phyloP scores from a whole-genome alignment of 345 rosid genomes.

The Eucalyptus regnans region DNA sequence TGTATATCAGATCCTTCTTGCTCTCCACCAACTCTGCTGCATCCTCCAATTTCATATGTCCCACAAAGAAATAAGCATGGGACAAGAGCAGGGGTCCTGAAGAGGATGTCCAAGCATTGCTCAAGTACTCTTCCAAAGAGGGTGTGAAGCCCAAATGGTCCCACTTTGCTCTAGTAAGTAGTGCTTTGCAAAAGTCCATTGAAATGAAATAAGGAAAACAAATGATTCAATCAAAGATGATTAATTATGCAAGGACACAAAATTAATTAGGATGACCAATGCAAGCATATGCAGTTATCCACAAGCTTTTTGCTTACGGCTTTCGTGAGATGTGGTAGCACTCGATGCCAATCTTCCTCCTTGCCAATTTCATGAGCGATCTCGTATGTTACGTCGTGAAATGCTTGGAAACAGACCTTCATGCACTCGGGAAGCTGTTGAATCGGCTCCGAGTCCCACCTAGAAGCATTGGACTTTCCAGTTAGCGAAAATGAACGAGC shows the following conservation, averaged over 20 bases:
- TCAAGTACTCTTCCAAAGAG: slow-evolving; percentile 23
- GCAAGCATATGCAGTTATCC: not conserved
- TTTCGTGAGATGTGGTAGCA: slow-evolving; percentile 12
- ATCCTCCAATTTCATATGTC: not conserved
- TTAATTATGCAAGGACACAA: not conserved
- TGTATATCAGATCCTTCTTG: slow-evolving; percentile 12
- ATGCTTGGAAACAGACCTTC: slow-evolving; percentile 27
- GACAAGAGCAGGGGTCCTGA: slow-evolving; percentile 19
- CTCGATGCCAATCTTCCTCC: slow-evolving; percentile 4
- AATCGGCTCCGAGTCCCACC: slow-evolving; percentile 21
- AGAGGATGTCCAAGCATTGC: slow-evolving; percentile 34
- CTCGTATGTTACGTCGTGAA: slow-evolving; percentile 12
- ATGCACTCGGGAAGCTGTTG: slow-evolving; percentile 24
- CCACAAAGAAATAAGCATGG: slow-evolving; percentile 8
- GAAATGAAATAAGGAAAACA: not conserved
- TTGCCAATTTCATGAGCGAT: slow-evolving; percentile 18
- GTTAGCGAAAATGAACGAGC: not conserved
- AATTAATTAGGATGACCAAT: not conserved
- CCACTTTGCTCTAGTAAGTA: slow-evolving; percentile 44
- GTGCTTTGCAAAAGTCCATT: slow-evolving; percentile 47
- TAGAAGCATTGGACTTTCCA: not conserved
- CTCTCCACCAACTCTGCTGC: not conserved
- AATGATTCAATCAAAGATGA: not conserved
- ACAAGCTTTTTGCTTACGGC: slow-evolving; percentile 7
- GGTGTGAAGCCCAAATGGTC: slow-evolving; percentile 11